phyloP scores from a whole-genome alignment of 805 yeast genomes.

The Hanseniaspora meyeri region DNA sequence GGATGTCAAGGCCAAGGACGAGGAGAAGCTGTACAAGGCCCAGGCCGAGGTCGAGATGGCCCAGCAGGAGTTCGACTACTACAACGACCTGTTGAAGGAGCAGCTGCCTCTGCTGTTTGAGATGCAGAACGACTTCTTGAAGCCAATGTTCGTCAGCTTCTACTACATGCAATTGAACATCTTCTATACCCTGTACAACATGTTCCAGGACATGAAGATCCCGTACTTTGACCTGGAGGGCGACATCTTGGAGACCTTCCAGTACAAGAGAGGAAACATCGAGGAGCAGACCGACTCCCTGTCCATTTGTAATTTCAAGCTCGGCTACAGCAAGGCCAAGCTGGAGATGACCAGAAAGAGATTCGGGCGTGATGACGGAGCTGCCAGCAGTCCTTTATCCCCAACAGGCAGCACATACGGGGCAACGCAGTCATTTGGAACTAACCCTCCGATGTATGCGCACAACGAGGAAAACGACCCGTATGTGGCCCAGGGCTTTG shows the following conservation, averaged over 20 bases:
- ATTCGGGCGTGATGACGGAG: slow-evolving; percentile 39
- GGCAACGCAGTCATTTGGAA: not conserved
- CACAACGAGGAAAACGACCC: not conserved
- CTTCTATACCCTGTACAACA: slow-evolving; percentile 78
- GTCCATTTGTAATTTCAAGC: slow-evolving; percentile 79
- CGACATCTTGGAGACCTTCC: slow-evolving; percentile 73
- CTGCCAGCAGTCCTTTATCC: slow-evolving; percentile 24
- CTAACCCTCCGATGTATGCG: not conserved
- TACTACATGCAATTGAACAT: slow-evolving; percentile 97
- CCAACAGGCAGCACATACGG: not conserved
- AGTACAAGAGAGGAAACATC: slow-evolving; percentile 72
- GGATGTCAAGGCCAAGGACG: slow-evolving; percentile 77
- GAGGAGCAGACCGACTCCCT: slow-evolving; percentile 83
- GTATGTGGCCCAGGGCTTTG: not conserved
- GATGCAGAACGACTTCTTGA: slow-evolving; percentile 82
- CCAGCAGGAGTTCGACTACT: slow-evolving; percentile 89
- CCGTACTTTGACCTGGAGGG: slow-evolving; percentile 83
- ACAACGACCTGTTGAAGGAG: slow-evolving; percentile 82
- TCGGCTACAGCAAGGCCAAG: slow-evolving; percentile 77
- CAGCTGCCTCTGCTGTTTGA: slow-evolving; percentile 81
- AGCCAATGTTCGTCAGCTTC: slow-evolving; percentile 84
- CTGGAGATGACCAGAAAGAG: slow-evolving; percentile 72
- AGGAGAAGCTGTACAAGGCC: slow-evolving; percentile 75
- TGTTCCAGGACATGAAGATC: slow-evolving; percentile 92
- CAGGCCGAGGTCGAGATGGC: slow-evolving; percentile 86